These are phyloP conservation scores for Jacaranda mimosifolia DNA, from an alignment of 257 asterid genomes.

Conservation along the genomic window DNA sequence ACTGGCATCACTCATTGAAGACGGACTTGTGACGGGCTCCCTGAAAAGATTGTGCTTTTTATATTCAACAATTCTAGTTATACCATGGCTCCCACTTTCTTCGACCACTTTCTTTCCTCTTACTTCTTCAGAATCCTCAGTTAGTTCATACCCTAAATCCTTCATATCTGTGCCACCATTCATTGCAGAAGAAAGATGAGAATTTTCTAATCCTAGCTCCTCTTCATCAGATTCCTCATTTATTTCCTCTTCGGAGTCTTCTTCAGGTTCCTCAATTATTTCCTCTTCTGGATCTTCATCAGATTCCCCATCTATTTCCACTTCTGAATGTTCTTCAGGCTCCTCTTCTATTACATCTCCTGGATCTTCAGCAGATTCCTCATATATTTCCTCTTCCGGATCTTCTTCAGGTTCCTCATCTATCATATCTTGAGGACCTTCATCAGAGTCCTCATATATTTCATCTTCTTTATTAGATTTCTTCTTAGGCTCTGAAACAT, in stretches of 20 bases:
- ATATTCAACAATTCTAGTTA: neutral
- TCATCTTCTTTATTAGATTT: neutral
- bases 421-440: neutral
- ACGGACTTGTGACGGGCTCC: neutral
- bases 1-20: neutral
- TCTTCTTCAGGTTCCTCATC: slow-evolving; percentile 24
- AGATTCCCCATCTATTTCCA: slow-evolving; percentile 8
- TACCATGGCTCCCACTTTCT: neutral
- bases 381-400: slow-evolving; percentile 19
- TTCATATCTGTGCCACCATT: neutral
- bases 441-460: slow-evolving; percentile 5
- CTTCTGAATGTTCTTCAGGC: slow-evolving; percentile 27
- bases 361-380: slow-evolving; percentile 25
- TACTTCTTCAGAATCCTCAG: neutral
- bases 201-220: slow-evolving; percentile 4
- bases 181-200: neutral
- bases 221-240: slow-evolving; percentile 12
- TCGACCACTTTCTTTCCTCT: slow-evolving; percentile 2
- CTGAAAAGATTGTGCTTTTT: neutral
- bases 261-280: slow-evolving; percentile 13
- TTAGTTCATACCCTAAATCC: neutral
- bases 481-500: neutral
- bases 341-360: neutral
- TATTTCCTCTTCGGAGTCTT: slow-evolving; percentile 5
- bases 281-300: slow-evolving; percentile 21